Conservation (phyloP, 352 stramenopile genomes). For the Aphanomyces stellatus region DNA sequence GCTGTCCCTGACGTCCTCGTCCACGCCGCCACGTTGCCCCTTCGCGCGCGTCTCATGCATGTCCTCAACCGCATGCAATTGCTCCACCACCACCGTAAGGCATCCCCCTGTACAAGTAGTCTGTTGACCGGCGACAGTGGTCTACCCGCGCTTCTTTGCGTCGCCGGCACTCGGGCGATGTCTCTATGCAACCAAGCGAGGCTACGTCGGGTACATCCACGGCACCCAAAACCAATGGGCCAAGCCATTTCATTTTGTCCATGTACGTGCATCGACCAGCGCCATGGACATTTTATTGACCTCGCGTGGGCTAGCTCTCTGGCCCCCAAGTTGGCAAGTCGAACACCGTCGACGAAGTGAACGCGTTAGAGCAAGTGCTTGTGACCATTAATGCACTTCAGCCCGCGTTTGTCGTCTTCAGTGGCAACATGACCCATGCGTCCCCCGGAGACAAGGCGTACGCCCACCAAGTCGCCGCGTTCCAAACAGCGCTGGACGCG, state of each 20-base stretch:
- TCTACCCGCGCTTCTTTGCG: constrained; percentile 67
- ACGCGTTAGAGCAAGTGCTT: constrained; percentile 41
- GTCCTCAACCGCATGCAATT: constrained; percentile 65
- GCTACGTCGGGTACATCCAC: constrained; percentile 56
- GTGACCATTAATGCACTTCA: constrained; percentile 35
- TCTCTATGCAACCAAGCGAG: constrained; percentile 39
- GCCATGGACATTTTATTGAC: background rate
- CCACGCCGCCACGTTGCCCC: constrained; percentile 19
- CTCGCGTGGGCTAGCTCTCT: constrained; percentile 32
- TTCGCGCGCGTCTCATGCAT: constrained; percentile 59
- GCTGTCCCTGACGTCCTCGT: background rate
- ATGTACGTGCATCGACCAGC: constrained; percentile 26
- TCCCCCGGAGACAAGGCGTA: constrained; percentile 33
- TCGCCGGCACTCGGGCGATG: constrained; percentile 42
- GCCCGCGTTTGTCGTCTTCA: constrained; percentile 60
- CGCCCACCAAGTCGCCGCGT: constrained; percentile 33
- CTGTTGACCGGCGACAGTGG: constrained; percentile 23
- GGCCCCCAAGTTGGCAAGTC: constrained; percentile 36
- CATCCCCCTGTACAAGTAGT: background rate
- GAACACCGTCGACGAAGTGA: constrained; percentile 30
- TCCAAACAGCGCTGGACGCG: constrained; percentile 54
- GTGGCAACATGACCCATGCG: constrained; percentile 42
- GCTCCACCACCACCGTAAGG: constrained; percentile 47
- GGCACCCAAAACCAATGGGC: constrained; percentile 70
- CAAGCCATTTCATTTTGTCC: constrained; percentile 55